These are phyloP conservation scores for Cladophialophora yegresii DNA, from an alignment of 2,329 filamentous ascomycete species.

Conservation along the genomic window DNA sequence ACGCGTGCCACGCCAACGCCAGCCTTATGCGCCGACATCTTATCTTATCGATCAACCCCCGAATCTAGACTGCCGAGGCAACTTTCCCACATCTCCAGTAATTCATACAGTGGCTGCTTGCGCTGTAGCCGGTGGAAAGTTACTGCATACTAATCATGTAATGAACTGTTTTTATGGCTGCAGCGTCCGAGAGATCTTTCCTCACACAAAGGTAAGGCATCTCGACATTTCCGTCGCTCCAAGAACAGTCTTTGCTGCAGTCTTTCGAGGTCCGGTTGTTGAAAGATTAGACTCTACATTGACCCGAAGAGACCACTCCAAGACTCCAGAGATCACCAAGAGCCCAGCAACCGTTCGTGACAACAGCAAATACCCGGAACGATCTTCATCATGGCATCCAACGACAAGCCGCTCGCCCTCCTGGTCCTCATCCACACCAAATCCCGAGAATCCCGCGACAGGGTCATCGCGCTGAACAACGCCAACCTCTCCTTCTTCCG, in stretches of 20 bases:
- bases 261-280: neutral
- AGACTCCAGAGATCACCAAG: neutral
- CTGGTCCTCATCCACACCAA: constrained; percentile 18
- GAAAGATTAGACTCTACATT: neutral
- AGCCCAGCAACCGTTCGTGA: neutral
- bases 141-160: neutral
- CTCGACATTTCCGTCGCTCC: neutral
- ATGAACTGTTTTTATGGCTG: neutral
- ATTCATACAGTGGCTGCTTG: too few relatives aligned
- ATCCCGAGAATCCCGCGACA: constrained; percentile 12
- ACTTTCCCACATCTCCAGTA: neutral
- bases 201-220: neutral
- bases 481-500: constrained; percentile 11
- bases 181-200: neutral
- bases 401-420: constrained; percentile 17
- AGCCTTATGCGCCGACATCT: neutral
- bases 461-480: constrained; percentile 10
- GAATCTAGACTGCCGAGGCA: neutral
- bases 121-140: neutral
- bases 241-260: neutral
- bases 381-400: constrained; percentile 12
- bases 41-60: neutral
- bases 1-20: too few relatives aligned
- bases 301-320: neutral
- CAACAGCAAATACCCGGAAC: neutral